Percentiles rank a stretch among this genome's conserved stretches.
Conservation (phyloP, 2,329 filamentous ascomycete species). For the Aulographum hederae region DNA sequence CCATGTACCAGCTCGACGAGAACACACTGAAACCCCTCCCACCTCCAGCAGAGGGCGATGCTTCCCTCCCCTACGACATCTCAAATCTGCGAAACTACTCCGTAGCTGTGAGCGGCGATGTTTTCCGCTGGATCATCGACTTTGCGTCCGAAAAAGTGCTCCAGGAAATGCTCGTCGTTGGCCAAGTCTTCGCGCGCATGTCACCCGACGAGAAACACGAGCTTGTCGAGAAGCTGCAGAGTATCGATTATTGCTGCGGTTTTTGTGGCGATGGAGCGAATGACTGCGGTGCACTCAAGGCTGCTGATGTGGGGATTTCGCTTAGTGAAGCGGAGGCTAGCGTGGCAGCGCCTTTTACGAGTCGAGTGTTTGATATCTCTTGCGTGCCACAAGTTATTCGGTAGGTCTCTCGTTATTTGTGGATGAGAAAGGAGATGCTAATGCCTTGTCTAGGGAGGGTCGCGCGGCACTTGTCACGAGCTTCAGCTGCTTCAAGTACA, state of each 20-base stretch:
- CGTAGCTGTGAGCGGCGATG: constrained; percentile 76
- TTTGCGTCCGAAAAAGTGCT: constrained; percentile 69
- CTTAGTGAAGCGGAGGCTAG: constrained; percentile 94
- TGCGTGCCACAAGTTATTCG: constrained; percentile 80
- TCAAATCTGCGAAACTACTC: constrained; percentile 71
- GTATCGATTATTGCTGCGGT: constrained; percentile 83
- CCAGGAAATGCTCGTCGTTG: constrained; percentile 71
- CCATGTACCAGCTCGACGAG: constrained; percentile 57
- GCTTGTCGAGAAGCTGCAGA: constrained; percentile 89
- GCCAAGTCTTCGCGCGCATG: constrained; percentile 95
- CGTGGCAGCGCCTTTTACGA: constrained; percentile 95
- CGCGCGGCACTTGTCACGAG: constrained; percentile 91
- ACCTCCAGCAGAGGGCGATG: constrained; percentile 52
- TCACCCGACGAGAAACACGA: constrained; percentile 98
- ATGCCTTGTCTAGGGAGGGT: constrained; percentile 46
- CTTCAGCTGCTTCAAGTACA: constrained; percentile 99
- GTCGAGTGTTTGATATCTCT: constrained; percentile 84
- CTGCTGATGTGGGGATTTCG: constrained; percentile 92
- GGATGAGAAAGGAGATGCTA: constrained; percentile 5
- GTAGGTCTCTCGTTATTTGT: constrained; percentile 28
- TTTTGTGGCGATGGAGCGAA: constrained; percentile 98
- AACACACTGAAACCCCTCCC: constrained; percentile 65
- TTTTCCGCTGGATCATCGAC: constrained; percentile 93
- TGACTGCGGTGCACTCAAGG: constrained; percentile 91
- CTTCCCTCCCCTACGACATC: constrained; percentile 71